Evolutionary conservation across 345 rosid species (phyloP), one percentile per base, ranked within the genome.

Genomic region (Ricinus communis): DNA sequence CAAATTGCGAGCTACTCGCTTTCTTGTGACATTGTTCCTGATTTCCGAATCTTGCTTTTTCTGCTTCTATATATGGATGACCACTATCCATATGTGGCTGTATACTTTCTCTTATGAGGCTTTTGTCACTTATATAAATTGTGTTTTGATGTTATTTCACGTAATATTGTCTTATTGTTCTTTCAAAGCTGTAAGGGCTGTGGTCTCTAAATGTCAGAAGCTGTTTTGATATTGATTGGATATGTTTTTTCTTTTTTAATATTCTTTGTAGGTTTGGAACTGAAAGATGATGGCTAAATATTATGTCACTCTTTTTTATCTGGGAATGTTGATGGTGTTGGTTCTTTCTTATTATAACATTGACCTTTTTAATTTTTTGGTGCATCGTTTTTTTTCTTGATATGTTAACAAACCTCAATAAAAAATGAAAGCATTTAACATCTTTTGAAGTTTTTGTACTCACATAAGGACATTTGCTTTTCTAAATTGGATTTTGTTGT

Each of bases 121-220:
- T n/a, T n/a, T n/a, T n/a, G n/a, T n/a, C n/a, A n/a, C n/a, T 46
- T 25, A 1, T 45, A n/a, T 25, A 53, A 5, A 1, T 51, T 53
- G 15, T 68, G 46, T 54, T 53, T 41, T 52, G 50, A 38, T 38
- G 60, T 36, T 66, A 52, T 21, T 88, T 61, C 85, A 80, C 71
- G 65, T 82, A 62, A 76, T 87, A 10, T 0, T 51, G 55, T 63
- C 19, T 1, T 10, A 65, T 46, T 52, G n/a, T 31, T 64, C 64
- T 50, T 16, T 5, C 12, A 7, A 50, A 18, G 11, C 11, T 67
- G 43, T n/a, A 38, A 36, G 36, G 4, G 47, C 18, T 11, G 45
- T 57, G 36, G 16, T 0, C n/a, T 18, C 10, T 69, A 15, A 57
- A 28, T n/a, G 8, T 22, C n/a, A 0, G 14, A 36, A 10, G 62